phyloP scores from a whole-genome alignment of 768 basidiomycete species.

The Boletus barrowsii region DNA sequence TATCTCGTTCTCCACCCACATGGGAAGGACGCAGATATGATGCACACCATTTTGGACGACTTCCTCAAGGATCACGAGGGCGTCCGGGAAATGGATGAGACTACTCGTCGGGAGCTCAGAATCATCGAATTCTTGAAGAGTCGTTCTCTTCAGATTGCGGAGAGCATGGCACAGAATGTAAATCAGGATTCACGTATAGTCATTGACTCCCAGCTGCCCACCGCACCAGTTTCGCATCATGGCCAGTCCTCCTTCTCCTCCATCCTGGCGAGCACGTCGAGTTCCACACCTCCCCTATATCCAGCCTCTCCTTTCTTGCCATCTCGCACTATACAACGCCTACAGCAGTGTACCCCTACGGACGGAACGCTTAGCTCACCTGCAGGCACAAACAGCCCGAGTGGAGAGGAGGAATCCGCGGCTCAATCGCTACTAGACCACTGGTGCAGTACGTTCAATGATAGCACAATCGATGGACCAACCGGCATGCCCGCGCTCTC shows the following conservation, averaged over 20 bases:
- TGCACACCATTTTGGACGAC: constrained; percentile 77
- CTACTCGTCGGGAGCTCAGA: constrained; percentile 76
- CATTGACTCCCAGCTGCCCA: constrained; percentile 37
- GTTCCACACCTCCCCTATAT: constrained; percentile 25
- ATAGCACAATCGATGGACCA: constrained; percentile 52
- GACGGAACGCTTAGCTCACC: constrained; percentile 55
- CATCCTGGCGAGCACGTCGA: constrained; percentile 20
- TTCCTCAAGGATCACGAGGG: constrained; percentile 62
- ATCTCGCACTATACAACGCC: constrained; percentile 56
- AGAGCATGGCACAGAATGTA: constrained; percentile 26
- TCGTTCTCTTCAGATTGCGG: constrained; percentile 56
- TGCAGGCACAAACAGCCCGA: constrained; percentile 65
- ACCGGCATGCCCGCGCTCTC: constrained; percentile 46
- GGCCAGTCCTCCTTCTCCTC: constrained; percentile 22
- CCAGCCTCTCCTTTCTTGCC: constrained; percentile 29
- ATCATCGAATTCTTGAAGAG: constrained; percentile 79
- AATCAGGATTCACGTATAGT: constrained; percentile 13
- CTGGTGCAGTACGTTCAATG: constrained; percentile 81
- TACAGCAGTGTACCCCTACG: constrained; percentile 45
- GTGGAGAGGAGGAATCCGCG: constrained; percentile 68
- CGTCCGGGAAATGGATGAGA: constrained; percentile 70
- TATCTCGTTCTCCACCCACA: constrained; percentile 78
- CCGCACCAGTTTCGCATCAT: constrained; percentile 11
- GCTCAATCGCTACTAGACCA: constrained; percentile 80
- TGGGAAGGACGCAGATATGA: constrained; percentile 61